A percentile compares a stretch with the other conserved stretches of the same genome.
phyloP scores from a whole-genome alignment of 2,329 filamentous ascomycete genomes.

The Fusarium clavum region DNA sequence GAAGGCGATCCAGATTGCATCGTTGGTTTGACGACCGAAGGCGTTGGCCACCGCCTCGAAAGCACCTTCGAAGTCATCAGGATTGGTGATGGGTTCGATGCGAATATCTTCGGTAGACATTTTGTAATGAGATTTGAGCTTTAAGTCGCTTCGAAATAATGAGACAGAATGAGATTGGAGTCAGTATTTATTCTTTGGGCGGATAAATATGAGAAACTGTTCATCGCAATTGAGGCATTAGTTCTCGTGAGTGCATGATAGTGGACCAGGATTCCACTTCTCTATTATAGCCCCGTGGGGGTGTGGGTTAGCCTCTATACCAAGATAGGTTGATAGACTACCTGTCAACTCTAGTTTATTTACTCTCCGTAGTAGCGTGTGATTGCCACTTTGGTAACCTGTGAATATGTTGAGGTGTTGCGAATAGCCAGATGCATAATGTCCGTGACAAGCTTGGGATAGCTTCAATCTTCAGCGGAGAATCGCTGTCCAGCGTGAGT shows the following conservation, averaged over 20 bases:
- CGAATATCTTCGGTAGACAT: constrained; percentile 19
- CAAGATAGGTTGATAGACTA: not conserved
- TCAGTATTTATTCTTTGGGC: accelerated
- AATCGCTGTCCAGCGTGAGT: not conserved
- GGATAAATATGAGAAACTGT: not conserved
- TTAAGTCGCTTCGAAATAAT: accelerated
- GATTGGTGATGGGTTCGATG: constrained; percentile 46
- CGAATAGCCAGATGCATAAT: not conserved
- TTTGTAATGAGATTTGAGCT: not conserved
- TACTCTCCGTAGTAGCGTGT: not conserved
- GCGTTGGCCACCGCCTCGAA: constrained; percentile 46
- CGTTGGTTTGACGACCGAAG: constrained; percentile 64
- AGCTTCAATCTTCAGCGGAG: not conserved
- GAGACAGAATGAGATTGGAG: not conserved
- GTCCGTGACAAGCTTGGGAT: not conserved
- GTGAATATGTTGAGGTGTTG: not conserved
- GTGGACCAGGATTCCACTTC: constrained; percentile 27
- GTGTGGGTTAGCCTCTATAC: not conserved
- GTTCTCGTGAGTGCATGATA: constrained; percentile 24
- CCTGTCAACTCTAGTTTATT: not conserved
- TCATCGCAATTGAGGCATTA: constrained; percentile 21
- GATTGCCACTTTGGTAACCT: not conserved
- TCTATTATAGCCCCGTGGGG: constrained; percentile 6
- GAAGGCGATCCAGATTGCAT: constrained; percentile 63
- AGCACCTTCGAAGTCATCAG: constrained; percentile 44